Percentiles rank a stretch among this genome's conserved stretches.
Evolutionary conservation across 805 yeast genomes (phyloP).

Genomic region (Metschnikowia drakensbergensis): DNA sequence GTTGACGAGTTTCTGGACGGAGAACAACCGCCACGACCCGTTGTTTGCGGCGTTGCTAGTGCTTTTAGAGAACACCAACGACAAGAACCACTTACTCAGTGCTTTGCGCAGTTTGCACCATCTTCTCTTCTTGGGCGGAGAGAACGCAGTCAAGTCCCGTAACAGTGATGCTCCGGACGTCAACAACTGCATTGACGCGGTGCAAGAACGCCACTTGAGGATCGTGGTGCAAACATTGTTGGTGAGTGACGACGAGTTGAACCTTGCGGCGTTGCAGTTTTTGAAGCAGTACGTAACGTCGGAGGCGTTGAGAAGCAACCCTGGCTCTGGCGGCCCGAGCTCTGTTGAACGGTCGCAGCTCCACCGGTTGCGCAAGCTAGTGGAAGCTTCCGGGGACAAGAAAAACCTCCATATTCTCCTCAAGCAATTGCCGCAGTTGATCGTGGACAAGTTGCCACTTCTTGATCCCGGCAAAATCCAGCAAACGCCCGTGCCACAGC

Average conservation of each 20-base stretch:
- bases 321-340: slow-evolving; percentile 18
- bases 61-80: slow-evolving; percentile 51
- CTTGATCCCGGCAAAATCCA: slow-evolving; percentile 29
- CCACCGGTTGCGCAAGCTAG: slow-evolving; percentile 45
- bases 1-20: slow-evolving; percentile 75
- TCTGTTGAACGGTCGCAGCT: slow-evolving; percentile 30
- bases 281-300: slow-evolving; percentile 75
- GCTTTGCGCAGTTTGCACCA: slow-evolving; percentile 76
- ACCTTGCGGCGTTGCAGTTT: slow-evolving; percentile 73
- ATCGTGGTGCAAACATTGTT: slow-evolving; percentile 56
- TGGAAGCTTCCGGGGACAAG: slow-evolving; percentile 45
- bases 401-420: slow-evolving; percentile 50
- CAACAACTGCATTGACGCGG: slow-evolving; percentile 40
- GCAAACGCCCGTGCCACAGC: slow-evolving; percentile 24
- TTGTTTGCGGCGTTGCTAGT: slow-evolving; percentile 55
- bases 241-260: slow-evolving; percentile 67
- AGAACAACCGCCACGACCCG: slow-evolving; percentile 66
- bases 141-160: slow-evolving; percentile 11
- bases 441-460: slow-evolving; percentile 33
- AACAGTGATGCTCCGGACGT: slow-evolving; percentile 23
- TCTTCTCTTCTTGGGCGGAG: slow-evolving; percentile 48
- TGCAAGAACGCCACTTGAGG: slow-evolving; percentile 41
- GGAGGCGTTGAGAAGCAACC: slow-evolving; percentile 40
- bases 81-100: slow-evolving; percentile 66
- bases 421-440: slow-evolving; percentile 59